Percentiles rank a stretch among this genome's conserved stretches.
Conservation (phyloP, 75 land plant genomes). For the Cunninghamia lanceolata region DNA sequence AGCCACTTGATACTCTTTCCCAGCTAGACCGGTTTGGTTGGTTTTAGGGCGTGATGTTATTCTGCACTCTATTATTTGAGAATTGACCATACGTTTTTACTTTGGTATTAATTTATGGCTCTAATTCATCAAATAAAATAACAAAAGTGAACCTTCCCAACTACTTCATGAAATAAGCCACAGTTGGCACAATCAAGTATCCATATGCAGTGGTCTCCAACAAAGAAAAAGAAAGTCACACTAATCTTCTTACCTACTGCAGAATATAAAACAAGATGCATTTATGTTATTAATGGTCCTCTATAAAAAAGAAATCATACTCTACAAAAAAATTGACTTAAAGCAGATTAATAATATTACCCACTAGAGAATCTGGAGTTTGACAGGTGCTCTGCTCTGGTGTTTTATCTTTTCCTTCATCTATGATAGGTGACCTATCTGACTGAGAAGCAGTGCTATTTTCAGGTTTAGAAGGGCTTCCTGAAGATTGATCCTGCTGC, state of each 20-base stretch:
- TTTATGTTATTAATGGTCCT: background rate
- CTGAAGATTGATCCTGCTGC: constrained; percentile 51
- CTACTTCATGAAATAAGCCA: constrained; percentile 25
- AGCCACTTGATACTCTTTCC: no score
- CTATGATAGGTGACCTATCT: constrained; percentile 61
- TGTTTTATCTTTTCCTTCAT: constrained; percentile 49
- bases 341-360: constrained; percentile 19
- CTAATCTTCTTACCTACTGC: constrained; percentile 37
- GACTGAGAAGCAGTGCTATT: constrained; percentile 56
- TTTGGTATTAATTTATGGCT: no score
- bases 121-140: background rate
- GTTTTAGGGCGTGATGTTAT: no score
- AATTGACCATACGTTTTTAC: no score
- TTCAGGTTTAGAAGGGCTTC: constrained; percentile 41
- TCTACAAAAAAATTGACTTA: background rate
- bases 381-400: constrained; percentile 25
- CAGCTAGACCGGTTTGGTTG: no score
- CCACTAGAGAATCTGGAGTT: constrained; percentile 51
- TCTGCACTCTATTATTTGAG: no score
- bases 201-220: background rate
- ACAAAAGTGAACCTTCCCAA: constrained; percentile 18
- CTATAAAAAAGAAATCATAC: background rate
- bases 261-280: constrained; percentile 17
- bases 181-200: background rate
- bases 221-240: background rate